Evolutionary conservation across 768 basidiomycete species (phyloP), one percentile per base, ranked within the genome.

Genomic region (Phaffia tasmanica): DNA sequence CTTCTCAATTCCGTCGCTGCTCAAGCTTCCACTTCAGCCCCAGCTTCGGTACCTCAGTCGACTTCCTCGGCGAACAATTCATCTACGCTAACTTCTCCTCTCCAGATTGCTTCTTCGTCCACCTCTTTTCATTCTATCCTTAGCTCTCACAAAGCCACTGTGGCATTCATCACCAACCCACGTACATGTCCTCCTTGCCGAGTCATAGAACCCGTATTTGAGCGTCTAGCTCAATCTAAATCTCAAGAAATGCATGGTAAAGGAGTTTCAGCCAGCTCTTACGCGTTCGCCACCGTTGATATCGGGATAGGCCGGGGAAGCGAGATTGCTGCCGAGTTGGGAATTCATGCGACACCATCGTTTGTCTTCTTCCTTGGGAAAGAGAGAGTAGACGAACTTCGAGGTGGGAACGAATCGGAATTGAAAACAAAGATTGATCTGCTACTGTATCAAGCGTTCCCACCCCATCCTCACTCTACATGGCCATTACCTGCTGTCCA

Each of bases 281-380:
- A 42, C 35, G 87, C 82, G 2, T 97, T 95, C 71, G 83, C 86
- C 3, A 89, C 89, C 75, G 82, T 95, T 47, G 93, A 97, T 76
- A 78, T 89, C 70, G 83, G 81, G 5, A 81, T 86, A 16, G 87
- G 86, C 0, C 75, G 83, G 75, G 86, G 86, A 0, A 72, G 76
- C 3, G 78, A 78, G 62, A 76, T 94, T 19, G 87, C 86, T 0
- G 68, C 75, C 1, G 79, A 84, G 74, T 87, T 82, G 78, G 79
- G 81, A 18, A 83, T 95, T 0, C 76, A 81, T 19, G 90, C 81
- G 21, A 94, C 89, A 1, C 93, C 92, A 6, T 92, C 89, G 0
- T 94, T 97, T 72, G 78, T 87, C 50, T 92, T 95, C 77, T 97
- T 90, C 78, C 75, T 85, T 68, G 81, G 87, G 67, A 88, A 85